Evolutionary conservation across 257 asterid genomes (phyloP).

Genomic region (Echites panduratus): DNA sequence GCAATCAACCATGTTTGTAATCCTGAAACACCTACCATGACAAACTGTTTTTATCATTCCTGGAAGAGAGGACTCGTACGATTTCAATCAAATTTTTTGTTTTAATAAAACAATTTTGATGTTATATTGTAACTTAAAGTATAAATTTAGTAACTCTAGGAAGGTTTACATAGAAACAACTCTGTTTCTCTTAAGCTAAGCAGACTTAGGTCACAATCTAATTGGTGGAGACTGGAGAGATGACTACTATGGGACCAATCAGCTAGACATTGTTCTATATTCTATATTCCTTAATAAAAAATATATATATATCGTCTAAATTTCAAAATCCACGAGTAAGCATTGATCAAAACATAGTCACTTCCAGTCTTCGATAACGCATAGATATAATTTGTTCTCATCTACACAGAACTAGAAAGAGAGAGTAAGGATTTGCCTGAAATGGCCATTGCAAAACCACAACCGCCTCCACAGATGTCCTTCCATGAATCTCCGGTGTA

Average conservation of each 20-base stretch:
- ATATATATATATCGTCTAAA: background rate
- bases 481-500: conserved; percentile 54
- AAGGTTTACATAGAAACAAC: background rate
- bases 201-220: background rate
- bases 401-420: background rate
- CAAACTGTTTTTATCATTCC: background rate
- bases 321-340: background rate
- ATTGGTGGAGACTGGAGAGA: background rate
- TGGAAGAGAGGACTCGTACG: background rate
- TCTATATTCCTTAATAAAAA: background rate
- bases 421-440: conserved; percentile 35
- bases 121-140: background rate
- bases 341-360: background rate
- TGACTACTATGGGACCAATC: background rate
- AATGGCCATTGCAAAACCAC: conserved; percentile 73
- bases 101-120: background rate
- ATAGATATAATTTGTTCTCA: background rate
- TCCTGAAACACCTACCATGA: background rate
- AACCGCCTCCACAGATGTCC: conserved; percentile 74
- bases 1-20: background rate
- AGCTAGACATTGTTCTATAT: background rate
- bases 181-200: background rate
- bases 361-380: background rate
- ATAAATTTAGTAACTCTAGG: background rate
- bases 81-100: background rate